phyloP scores from a whole-genome alignment of 2,329 filamentous ascomycete species.

The Incumbomyces delicatus region DNA sequence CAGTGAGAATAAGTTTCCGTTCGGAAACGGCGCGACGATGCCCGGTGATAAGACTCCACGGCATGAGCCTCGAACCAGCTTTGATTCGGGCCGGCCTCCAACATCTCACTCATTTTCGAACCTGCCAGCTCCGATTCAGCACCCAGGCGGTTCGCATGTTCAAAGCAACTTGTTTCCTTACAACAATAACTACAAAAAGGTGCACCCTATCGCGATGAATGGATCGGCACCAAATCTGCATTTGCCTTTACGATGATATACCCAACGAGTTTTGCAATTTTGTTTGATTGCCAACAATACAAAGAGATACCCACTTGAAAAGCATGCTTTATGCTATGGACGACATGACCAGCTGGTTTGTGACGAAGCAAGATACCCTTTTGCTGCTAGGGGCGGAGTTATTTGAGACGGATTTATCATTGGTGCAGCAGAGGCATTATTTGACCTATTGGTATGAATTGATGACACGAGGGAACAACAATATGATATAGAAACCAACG shows the following conservation, averaged over 20 bases:
- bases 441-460: too few species aligned
- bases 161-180: conserved; percentile 1
- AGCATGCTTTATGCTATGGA: conserved; percentile 19
- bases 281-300: conserved; percentile 12
- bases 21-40: conserved; percentile 34
- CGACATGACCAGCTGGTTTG: conserved; percentile 9
- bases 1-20: conserved; percentile 56
- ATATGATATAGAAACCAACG: too few species aligned
- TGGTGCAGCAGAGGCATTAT: not conserved
- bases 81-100: conserved; percentile 82
- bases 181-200: conserved; percentile 9
- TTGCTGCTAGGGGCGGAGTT: conserved; percentile 9
- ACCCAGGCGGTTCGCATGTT: conserved; percentile 41
- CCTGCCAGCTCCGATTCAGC: conserved; percentile 82
- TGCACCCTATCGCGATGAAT: conserved; percentile 8
- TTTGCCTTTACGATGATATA: conserved; percentile 18
- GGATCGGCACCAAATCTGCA: conserved; percentile 19
- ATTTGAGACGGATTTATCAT: not conserved
- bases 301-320: conserved; percentile 20
- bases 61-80: conserved; percentile 73
- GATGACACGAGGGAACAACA: too few species aligned
- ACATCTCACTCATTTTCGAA: conserved; percentile 96
- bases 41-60: conserved; percentile 75
- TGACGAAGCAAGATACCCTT: conserved; percentile 20
- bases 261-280: conserved; percentile 15